Conservation (phyloP, 768 basidiomycete genomes). For the Kockovaella imperatae region DNA sequence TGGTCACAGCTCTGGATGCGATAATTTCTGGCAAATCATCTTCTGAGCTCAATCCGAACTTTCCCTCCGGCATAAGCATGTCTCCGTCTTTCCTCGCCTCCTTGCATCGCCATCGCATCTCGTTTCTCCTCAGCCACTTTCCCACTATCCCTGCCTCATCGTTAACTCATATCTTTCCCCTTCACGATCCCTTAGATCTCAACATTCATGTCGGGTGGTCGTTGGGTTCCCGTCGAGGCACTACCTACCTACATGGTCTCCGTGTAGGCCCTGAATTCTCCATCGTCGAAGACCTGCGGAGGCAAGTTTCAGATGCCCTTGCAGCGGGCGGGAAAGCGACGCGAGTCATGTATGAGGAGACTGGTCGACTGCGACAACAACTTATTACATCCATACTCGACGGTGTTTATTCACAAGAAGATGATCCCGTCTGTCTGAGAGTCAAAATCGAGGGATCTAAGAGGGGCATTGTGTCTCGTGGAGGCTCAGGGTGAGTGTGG, state of each 20-base stretch:
- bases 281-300: slow-evolving; percentile 48
- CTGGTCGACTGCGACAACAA: slow-evolving; percentile 61
- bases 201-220: slow-evolving; percentile 74
- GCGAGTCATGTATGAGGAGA: slow-evolving; percentile 87
- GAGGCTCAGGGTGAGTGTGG: slow-evolving; percentile 57
- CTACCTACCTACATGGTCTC: slow-evolving; percentile 55
- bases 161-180: slow-evolving; percentile 63
- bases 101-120: slow-evolving; percentile 46
- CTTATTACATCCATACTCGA: slow-evolving; percentile 60
- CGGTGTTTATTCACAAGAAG: slow-evolving; percentile 71
- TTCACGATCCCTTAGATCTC: slow-evolving; percentile 64
- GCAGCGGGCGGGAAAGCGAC: slow-evolving; percentile 57
- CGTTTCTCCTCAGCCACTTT: slow-evolving; percentile 25
- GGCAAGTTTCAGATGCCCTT: slow-evolving; percentile 54
- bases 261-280: slow-evolving; percentile 65
- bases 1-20: too few species aligned
- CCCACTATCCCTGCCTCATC: slow-evolving; percentile 54
- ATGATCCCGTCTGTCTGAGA: slow-evolving; percentile 60
- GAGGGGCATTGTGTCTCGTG: slow-evolving; percentile 48
- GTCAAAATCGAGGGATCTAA: slow-evolving; percentile 47
- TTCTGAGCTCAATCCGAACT: slow-evolving; percentile 1
- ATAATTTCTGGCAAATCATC: slow-evolving; percentile 2
- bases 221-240: slow-evolving; percentile 51
- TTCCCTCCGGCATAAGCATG: neutral
- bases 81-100: slow-evolving; percentile 12